Evolutionary conservation across 2,329 filamentous ascomycete genomes (phyloP).

Genomic region (Periconia macrospinosa): DNA sequence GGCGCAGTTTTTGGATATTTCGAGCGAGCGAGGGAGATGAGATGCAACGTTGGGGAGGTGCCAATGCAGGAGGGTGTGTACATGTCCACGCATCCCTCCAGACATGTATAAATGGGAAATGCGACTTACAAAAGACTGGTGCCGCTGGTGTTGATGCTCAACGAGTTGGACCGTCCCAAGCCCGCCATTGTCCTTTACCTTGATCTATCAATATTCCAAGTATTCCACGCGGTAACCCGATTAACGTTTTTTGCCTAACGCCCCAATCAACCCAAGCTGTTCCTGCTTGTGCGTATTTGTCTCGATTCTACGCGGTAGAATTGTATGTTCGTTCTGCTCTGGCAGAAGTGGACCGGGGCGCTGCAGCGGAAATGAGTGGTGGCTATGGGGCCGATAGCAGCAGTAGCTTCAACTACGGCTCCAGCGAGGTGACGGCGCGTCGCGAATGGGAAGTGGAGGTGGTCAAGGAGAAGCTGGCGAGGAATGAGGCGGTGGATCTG

Average conservation of each 20-base stretch:
- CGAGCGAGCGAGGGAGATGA: background rate
- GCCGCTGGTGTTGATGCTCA: slow-evolving; percentile 59
- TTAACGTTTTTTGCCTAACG: no score
- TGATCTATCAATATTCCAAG: background rate
- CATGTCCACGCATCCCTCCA: background rate
- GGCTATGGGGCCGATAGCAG: slow-evolving; percentile 10
- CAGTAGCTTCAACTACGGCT: slow-evolving; percentile 6
- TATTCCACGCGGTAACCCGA: background rate
- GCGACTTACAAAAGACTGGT: slow-evolving; percentile 49
- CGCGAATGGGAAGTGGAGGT: slow-evolving; percentile 21
- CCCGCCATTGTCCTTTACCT: slow-evolving; percentile 37
- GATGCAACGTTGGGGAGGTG: background rate
- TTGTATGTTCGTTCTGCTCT: no score
- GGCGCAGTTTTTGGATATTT: slow-evolving; percentile 8
- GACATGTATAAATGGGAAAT: slow-evolving; percentile 10
- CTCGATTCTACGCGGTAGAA: no score
- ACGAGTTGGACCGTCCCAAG: slow-evolving; percentile 52
- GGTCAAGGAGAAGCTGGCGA: slow-evolving; percentile 21
- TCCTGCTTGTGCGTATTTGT: no score
- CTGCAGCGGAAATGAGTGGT: slow-evolving; percentile 12
- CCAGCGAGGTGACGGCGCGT: slow-evolving; percentile 21
- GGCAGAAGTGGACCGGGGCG: background rate
- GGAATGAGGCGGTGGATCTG: slow-evolving; percentile 18
- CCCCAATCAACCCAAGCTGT: no score
- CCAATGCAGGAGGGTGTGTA: slow-evolving; percentile 4